Conservation (phyloP, 2,329 filamentous ascomycete genomes). For the Claviceps africana region DNA sequence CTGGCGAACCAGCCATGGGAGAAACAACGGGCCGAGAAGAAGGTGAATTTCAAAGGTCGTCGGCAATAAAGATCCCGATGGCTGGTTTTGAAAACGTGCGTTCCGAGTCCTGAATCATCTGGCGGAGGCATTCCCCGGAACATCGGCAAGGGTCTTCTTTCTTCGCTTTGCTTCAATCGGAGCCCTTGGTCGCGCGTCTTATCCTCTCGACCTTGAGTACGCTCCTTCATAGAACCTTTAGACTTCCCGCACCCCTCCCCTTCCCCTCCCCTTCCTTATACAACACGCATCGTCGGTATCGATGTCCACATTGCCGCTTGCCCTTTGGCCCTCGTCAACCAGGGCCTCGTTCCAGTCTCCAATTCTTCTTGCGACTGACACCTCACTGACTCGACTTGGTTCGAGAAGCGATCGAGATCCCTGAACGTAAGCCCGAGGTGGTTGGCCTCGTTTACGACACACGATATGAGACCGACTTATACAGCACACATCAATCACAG, state of each 20-base stretch:
- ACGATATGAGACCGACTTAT: neutral
- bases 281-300: neutral
- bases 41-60: neutral
- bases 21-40: neutral
- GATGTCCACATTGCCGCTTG: neutral
- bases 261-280: neutral
- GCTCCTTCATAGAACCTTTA: constrained; percentile 1
- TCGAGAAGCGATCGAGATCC: neutral
- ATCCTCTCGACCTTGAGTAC: neutral
- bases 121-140: neutral
- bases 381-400: neutral
- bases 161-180: neutral
- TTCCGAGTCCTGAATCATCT: neutral
- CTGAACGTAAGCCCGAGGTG: neutral
- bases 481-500: neutral
- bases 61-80: neutral
- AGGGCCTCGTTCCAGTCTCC: neutral
- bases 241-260: neutral
- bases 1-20: neutral
- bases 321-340: neutral
- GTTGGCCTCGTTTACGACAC: neutral
- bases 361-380: neutral
- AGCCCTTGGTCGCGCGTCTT: neutral
- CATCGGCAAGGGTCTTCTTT: neutral
- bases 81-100: neutral